A percentile compares a stretch with the other conserved stretches of the same genome.
Conservation (phyloP, 2,329 filamentous ascomycete genomes). For the Aulographum hederae region DNA sequence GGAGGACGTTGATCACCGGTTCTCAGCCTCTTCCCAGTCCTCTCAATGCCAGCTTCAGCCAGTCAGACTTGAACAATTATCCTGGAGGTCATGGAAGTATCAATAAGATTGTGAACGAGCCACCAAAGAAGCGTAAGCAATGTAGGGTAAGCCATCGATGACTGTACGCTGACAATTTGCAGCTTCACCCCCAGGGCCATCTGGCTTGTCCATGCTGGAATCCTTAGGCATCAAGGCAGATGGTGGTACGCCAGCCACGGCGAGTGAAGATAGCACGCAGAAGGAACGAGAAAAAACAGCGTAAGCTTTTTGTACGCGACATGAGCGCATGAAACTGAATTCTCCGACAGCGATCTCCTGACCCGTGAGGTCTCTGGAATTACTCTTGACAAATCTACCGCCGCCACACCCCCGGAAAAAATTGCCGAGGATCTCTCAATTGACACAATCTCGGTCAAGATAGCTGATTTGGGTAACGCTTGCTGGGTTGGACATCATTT, state of each 20-base stretch:
- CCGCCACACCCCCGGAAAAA: conserved; percentile 37
- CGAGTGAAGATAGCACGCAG: conserved; percentile 41
- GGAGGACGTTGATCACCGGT: conserved; percentile 88
- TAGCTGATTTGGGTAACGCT: conserved; percentile 92
- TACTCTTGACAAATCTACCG: conserved; percentile 54
- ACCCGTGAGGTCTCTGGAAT: conserved; percentile 90
- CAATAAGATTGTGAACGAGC: conserved; percentile 65
- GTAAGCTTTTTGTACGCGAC: conserved; percentile 35
- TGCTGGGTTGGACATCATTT: conserved; percentile 99
- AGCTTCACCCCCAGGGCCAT: too few species aligned
- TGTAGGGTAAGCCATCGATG: too few species aligned
- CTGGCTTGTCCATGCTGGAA: conserved; percentile 39
- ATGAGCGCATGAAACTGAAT: not conserved
- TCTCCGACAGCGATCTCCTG: conserved; percentile 53
- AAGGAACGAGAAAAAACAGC: conserved; percentile 84
- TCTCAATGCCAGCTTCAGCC: conserved; percentile 78
- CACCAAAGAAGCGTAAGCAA: conserved; percentile 36
- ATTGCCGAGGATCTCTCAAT: conserved; percentile 37
- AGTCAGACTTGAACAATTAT: conserved; percentile 47
- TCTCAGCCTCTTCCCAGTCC: conserved; percentile 92
- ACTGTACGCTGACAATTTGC: too few species aligned
- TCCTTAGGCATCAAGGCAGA: conserved; percentile 33
- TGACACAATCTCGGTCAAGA: conserved; percentile 93
- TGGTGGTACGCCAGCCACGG: too few species aligned
- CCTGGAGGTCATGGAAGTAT: conserved; percentile 50